Evolutionary conservation across 169 alveolate species (phyloP).

Genomic region (Miamiensis avidus): DNA sequence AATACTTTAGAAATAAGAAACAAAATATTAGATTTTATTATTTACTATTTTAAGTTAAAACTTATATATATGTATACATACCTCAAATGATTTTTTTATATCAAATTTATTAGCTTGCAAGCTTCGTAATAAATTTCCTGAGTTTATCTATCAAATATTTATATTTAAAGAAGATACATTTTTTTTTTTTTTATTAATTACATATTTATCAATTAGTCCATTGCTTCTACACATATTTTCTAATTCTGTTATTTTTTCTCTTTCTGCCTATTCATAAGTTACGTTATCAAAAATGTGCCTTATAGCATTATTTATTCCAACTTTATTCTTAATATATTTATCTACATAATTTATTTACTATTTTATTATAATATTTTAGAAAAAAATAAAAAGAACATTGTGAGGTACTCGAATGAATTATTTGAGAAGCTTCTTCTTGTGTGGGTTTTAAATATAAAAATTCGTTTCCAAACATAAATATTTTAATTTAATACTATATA

Average conservation of each 20-base stretch:
- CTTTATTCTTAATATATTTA: too few relatives aligned
- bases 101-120: not conserved
- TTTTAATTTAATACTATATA: too few relatives aligned
- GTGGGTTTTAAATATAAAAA: not conserved
- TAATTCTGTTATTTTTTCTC: not conserved
- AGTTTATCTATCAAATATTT: too few relatives aligned
- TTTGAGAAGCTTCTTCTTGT: not conserved
- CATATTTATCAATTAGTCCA: not conserved
- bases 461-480: not conserved
- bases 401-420: not conserved
- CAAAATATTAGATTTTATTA: too few relatives aligned
- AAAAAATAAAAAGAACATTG: too few relatives aligned
- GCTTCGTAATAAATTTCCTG: not conserved
- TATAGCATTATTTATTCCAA: not conserved
- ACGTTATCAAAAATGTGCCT: not conserved
- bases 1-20: not conserved
- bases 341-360: not conserved
- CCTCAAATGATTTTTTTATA: not conserved
- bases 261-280: not conserved
- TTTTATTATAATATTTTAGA: too few relatives aligned
- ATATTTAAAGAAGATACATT: not conserved
- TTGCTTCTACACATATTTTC: too few relatives aligned
- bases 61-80: too few relatives aligned
- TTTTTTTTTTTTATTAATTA: too few relatives aligned
- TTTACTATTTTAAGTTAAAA: too few relatives aligned